Evolutionary conservation across 768 basidiomycete species (phyloP), one percentile per base, ranked within the genome.

Genomic region (Crassisporium funariophilum): DNA sequence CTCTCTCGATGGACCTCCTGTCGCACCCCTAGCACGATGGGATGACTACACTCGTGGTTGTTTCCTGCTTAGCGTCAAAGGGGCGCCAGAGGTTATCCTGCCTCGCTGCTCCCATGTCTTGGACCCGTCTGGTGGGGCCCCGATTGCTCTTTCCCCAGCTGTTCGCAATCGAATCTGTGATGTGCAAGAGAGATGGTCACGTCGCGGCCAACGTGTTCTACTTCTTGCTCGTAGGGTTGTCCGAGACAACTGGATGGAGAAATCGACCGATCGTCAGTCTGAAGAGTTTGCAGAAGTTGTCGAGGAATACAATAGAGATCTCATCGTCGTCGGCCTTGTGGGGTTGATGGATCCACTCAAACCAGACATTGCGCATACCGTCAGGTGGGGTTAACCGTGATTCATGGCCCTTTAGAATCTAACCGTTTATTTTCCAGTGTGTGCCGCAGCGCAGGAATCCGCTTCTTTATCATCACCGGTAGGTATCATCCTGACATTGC

Each of bases 401-500:
- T 41, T 7, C 5, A 4, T 12, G 10, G 27, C 17, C 4, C 34
- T 17, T 34, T 12, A 1, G 10, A 29, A 19, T 29, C 11, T 37
- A 15, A 31, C 15, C 20, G 9, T 27, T 45, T 15, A 22, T 33
- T 10, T 24, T 31, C 21, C 20, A 68, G 69, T 5, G 57, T 69
- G n/a, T 76, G 76, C 51, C 73, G 80, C 19, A 57, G 73, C 11
- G 84, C 83, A 6, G 81, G 81, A 4, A 78, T 84, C 37, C 72
- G 83, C 9, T 79, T 84, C 57, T 76, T 78, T 55, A 81, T 86
- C 70, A 80, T 86, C 45, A 79, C 79, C 8, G 77, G 77, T 67
- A 46, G n/a, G 53, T 45, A 3, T 36, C 27, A 16, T 44, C 29
- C 37, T 34, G 9, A 7, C 11, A 19, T 45, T 41, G 8, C 9